Conservation (phyloP, 805 yeast genomes). For the Vanderwaltozyma polyspora region DNA sequence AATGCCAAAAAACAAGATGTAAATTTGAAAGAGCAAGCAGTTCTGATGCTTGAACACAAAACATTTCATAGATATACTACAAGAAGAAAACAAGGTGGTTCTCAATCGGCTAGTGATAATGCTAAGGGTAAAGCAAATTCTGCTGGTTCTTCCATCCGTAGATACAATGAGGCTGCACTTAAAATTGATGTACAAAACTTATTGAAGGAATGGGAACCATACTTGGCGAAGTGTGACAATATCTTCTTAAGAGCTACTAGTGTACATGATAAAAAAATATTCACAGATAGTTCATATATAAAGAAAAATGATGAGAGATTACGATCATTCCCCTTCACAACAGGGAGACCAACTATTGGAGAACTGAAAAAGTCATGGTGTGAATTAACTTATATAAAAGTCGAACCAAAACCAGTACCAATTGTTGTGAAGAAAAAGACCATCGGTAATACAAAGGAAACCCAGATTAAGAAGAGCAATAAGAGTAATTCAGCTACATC, state of each 20-base stretch:
- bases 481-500: background rate
- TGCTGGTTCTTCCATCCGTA: slow-evolving; percentile 83
- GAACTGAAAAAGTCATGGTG: slow-evolving; percentile 83
- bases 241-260: slow-evolving; percentile 80
- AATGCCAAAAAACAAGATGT: slow-evolving; percentile 38
- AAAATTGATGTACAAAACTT: slow-evolving; percentile 66
- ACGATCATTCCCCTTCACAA: slow-evolving; percentile 73
- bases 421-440: slow-evolving; percentile 22
- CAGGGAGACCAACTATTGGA: slow-evolving; percentile 70
- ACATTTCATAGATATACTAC: slow-evolving; percentile 93
- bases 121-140: slow-evolving; percentile 92
- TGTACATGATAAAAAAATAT: slow-evolving; percentile 46
- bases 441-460: slow-evolving; percentile 3
- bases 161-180: slow-evolving; percentile 81
- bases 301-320: slow-evolving; percentile 49
- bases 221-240: slow-evolving; percentile 49
- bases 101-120: slow-evolving; percentile 86
- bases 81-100: slow-evolving; percentile 94
- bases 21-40: slow-evolving; percentile 49
- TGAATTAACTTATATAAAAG: slow-evolving; percentile 50
- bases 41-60: slow-evolving; percentile 58
- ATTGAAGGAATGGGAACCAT: slow-evolving; percentile 50
- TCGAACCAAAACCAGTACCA: slow-evolving; percentile 44
- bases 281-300: slow-evolving; percentile 51
- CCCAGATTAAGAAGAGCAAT: slow-evolving; percentile 7